Base-by-base conservation (phyloP, 2,329 filamentous ascomycete genomes). In the Penicillium janthinellum region DNA sequence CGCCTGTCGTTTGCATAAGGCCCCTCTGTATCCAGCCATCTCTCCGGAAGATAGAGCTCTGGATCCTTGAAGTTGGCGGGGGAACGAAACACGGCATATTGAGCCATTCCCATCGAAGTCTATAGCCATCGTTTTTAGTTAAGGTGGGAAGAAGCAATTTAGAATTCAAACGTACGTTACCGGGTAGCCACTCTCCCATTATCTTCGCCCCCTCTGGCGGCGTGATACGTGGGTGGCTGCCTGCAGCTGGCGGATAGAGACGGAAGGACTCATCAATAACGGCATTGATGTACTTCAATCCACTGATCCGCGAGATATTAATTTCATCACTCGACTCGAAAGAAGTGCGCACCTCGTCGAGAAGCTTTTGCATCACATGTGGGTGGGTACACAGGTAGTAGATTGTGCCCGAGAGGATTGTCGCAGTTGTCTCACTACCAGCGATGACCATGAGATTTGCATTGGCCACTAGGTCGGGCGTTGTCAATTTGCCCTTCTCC, bases 41-140 rank as follows among this genome's bases (percentile, higher is more conserved):
- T 25, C 55, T 57, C 55, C 4, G 55, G 55, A 7, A 52, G 31
- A 15, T 52, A 57, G 14, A 53, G 48, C 48, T 57, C 48, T 4
- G 55, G 47, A n/a, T 57, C 47, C 41, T 57, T 52, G 17, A 57
- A 57, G 22, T 57, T 57, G 48, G 55, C 48, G 12, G 55, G 55
- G 8, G 47, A 57, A 35, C 55, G 55, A 17, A 52, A 52, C 1
- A 57, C 47, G 5, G 47, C 55, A 17, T 57, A 57, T 25, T 52
- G 55, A 4, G 55, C 55, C 47, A 57, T 57, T 6, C 55, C 55
- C 55, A 57, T 57, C n/a, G 55, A 51, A 22, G 55, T 57, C 55
- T 57, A 14, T 31, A 12, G 10, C 8, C 38, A 17, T 2, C 15
- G 8, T 34, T 5, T 3, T 48, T 34, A 52, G 22, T 25, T 8